Base-by-base conservation (phyloP, 192 early-diverging fungal species). In the Thamnidium elegans region DNA sequence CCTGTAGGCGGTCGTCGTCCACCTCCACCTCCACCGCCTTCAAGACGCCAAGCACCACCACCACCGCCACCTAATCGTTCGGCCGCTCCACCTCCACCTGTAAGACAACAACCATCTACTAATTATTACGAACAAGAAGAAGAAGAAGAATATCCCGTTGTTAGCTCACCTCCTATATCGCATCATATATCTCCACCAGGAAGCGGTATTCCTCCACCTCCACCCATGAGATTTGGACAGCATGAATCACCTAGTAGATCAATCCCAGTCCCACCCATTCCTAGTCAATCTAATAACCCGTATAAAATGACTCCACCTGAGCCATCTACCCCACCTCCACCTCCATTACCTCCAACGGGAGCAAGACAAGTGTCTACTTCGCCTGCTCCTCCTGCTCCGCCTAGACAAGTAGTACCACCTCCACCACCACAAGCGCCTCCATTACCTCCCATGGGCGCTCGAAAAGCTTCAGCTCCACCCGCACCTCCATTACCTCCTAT, bases 1-100 rank as follows among this genome's bases (percentile, higher is more conserved):
- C 56, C 63, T 19, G 54, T 61, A 17, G 61, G 55, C 20, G 69
- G 61, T 65, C 50, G 55, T 31, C 69, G 61, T 65, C 50, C 44
- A 21, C 26, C 59, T 0, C 36, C 50, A 30, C 58, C 70, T 10
- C 66, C 59, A 7, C 77, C 70, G 8, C 67, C 74, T 30, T 52
- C 69, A 32, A 58, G 67, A 20, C 53, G 50, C 3, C 55, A 54
- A 30, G 64, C 76, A 52, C 74, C 77, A 14, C 75, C 80, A 5
- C 71, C 72, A 13, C 80, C 74, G 19, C 70, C 76, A 21, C 15
- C 45, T 11, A 3, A 2, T 42, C 19, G 30, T 31, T 26, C 36
- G 5, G 36, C 9, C 9, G 9, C 71, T 17, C 65, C 68, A 20
- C 66, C 66, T 11, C 65, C 63, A 31, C 36, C 74, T 13, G 9